Base-by-base conservation (phyloP, 2,329 filamentous ascomycete species). In the Trichoderma aggressivum region DNA sequence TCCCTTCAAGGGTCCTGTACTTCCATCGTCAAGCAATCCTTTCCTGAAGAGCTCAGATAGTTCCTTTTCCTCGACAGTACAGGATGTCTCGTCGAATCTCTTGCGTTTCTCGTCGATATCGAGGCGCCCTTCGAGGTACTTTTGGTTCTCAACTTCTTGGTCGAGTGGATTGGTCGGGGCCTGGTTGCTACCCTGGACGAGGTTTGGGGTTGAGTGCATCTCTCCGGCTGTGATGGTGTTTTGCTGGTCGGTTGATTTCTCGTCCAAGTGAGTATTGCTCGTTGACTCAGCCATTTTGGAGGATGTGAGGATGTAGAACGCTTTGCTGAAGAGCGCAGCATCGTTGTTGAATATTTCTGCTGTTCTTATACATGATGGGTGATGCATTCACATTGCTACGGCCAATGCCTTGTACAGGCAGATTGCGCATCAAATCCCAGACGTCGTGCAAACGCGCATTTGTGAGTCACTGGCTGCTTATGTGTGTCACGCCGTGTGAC, bases 41-140 rank as follows among this genome's bases (percentile, higher is more conserved):
- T 47, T 70, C 8, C n/a, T 72, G 7, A 60, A 55, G 12, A 72
- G 61, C 28, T 72, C 71, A 14, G 68, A 70, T 3, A 70, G 39
- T 26, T 72, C 71, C 32, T 72, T 72, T 16, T 72, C 71, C n/a
- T 72, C 71, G 3, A 60, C 53, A 8, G 71, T 70, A 6, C 71
- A 72, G 1, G 47, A 56, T 14, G 24, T 64, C 36, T 70, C 70
- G 10, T 60, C 59, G n/a, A 62, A 68, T 36, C 55, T 30, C 8
- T 61, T 26, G 21, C 18, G 26, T 16, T 16, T 61, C 39, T 60
- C 50, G 11, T 50, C 55, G 2, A 59, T 56, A 10, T 43, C 56
- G 18, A 71, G 21, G 3, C 34, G 65, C 30, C 56, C 63, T 34
- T 70, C 55, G 8, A 58, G 24, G 18, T 68, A 60, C 11, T 39